Base-by-base conservation (phyloP, 2,329 filamentous ascomycete species). In the Madurella fahalii region DNA sequence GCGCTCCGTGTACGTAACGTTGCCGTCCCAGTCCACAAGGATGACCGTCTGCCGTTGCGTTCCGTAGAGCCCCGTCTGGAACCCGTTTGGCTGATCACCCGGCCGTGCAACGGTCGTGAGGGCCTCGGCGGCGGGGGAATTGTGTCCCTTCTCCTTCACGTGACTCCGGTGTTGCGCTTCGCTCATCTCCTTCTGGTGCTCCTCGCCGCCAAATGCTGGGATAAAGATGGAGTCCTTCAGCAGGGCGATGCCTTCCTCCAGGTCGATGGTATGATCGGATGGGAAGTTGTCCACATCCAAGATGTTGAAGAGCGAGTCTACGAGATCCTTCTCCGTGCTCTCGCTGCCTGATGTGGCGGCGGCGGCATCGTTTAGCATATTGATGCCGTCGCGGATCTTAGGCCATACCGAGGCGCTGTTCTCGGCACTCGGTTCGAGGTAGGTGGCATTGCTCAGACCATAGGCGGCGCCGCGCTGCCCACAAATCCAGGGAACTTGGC, bases 41-140 rank as follows among this genome's bases (percentile, higher is more conserved):
- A 86, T 68, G 13, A 85, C 71, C 0, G 83, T 86, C 70, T 86
- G 83, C 39, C 83, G 71, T 68, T 86, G 83, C 5, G 83, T 86
- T 4, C 83, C 83, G 61, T 86, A 86, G 59, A 83, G 71, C 1
- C 83, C 83, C 5, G 76, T 80, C 64, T 80, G 78, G 60, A 82
- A 83, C 1, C 74, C 74, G 42, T 62, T 61, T 17, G 58, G 54
- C 18, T 63, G 58, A 39, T 61, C 54, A 68, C 74, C 52, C 2
- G 75, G 74, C 25, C 69, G 68, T 46, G 73, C 67, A 41, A 72
- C 67, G 4, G 66, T 62, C 34, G 71, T 62, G 50, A 61, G 64
- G 2, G 49, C 67, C 43, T 72, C 71, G 4, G 71, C 70, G 4
- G 61, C 63, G 2, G 68, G 61, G n/a, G 68, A 66, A 52, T 63